Evolutionary conservation across 352 stramenopile species (phyloP), one percentile per base, ranked within the genome.

Genomic region (Phytophthora tentaculata): DNA sequence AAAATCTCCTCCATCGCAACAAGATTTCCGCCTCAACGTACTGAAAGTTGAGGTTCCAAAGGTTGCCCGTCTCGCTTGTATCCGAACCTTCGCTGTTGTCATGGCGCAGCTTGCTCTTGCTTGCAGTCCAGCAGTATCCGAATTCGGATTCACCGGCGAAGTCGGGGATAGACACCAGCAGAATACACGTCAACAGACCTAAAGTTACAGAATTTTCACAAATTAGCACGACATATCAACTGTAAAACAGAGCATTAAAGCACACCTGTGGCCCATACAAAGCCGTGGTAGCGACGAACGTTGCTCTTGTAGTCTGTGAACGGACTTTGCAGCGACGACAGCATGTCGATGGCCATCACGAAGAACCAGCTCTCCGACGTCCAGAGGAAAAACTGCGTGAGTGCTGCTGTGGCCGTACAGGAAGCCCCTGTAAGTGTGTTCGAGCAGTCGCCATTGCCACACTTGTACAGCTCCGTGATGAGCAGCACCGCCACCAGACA

Each of bases 221-320:
- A 16, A 41, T 71, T 37, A 71, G 48, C 16, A 56, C 20, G 51
- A 32, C n/a, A 2, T 20, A 4, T 32, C 50, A 8, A 35, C 26
- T 29, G 49, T 28, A n/a, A n/a, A 28, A 44, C 10, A 35, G 17
- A 43, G 14, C 3, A 24, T 3, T 8, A 4, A 26, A 10, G 16
- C 26, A 28, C 78, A 92, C 84, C 83, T 55, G 86, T 90, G 16
- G 76, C 56, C 88, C 88, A 96, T 17, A 96, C 88, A 66, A 94
- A 95, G 7, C 79, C 71, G 67, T 96, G 88, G 53, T 96, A 96
- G 17, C 83, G 83, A 7, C 86, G 85, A 52, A 96, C 80, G 47
- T 96, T 96, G 56, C 61, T 79, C 74, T 93, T 94, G 77, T 93
- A 96, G 74, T 96, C 86, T 9, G 88, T 96, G 64, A 96, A 96